Evolutionary conservation across 805 yeast genomes (phyloP).

Genomic region (Candida michaelii): DNA sequence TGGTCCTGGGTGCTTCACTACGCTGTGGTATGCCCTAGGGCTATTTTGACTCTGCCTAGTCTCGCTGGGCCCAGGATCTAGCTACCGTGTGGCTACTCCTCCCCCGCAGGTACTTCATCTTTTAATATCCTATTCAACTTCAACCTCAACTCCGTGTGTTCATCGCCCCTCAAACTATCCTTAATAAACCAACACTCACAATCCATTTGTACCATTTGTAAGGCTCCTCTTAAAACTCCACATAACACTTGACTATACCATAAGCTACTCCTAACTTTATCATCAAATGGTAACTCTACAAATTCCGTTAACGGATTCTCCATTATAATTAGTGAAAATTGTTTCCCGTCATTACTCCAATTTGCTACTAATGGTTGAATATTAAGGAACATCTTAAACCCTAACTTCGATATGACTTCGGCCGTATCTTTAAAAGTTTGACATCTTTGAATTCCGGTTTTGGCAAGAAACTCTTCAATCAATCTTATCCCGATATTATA

Average conservation of each 20-base stretch:
- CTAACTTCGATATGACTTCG: conserved; percentile 80
- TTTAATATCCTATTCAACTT: conserved; percentile 69
- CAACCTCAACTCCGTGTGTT: conserved; percentile 74
- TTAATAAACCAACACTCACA: conserved; percentile 78
- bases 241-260: conserved; percentile 93
- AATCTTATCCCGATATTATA: conserved; percentile 88
- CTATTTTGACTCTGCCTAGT: no score
- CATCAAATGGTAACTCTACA: conserved; percentile 85
- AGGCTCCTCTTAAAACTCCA: conserved; percentile 87
- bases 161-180: conserved; percentile 82
- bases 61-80: no score
- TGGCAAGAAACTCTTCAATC: conserved; percentile 90
- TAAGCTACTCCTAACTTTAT: conserved; percentile 62
- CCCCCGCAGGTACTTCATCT: conserved; percentile 97
- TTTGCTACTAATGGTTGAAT: conserved; percentile 71
- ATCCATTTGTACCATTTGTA: conserved; percentile 94
- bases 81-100: conserved; percentile 50
- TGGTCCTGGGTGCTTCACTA: no score
- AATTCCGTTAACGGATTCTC: conserved; percentile 94
- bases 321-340: conserved; percentile 67
- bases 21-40: not conserved
- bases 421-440: conserved; percentile 78
- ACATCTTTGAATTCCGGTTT: conserved; percentile 84
- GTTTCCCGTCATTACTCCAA: conserved; percentile 75
- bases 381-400: conserved; percentile 87